A percentile compares a stretch with the other conserved stretches of the same genome.
Evolutionary conservation across 306 rosid genomes (phyloP).

Genomic region (Cicer chorassanicum): DNA sequence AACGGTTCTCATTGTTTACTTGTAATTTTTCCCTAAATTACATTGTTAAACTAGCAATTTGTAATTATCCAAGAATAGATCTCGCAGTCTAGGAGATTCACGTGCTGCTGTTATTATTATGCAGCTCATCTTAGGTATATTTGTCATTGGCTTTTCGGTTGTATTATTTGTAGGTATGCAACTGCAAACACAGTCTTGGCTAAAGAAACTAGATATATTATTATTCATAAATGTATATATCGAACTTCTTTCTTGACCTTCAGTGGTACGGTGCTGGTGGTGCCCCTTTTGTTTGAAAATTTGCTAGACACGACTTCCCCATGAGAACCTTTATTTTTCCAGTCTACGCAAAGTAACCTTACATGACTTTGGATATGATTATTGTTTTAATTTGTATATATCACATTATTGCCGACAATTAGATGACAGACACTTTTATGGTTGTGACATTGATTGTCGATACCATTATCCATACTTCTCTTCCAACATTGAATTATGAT

Average conservation of each 20-base stretch:
- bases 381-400: not conserved
- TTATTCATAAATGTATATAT: conserved; percentile 28
- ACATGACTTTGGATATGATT: not conserved
- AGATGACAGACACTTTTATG: not conserved
- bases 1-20: conserved; percentile 26
- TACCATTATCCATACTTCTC: not conserved
- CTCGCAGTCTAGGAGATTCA: conserved; percentile 14
- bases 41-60: conserved; percentile 25
- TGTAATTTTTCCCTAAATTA: not conserved
- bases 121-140: conserved; percentile 32
- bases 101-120: conserved; percentile 34
- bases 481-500: not conserved
- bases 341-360: not conserved
- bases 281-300: not conserved
- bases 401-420: not conserved
- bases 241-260: not conserved
- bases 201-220: not conserved
- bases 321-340: not conserved
- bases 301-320: not conserved
- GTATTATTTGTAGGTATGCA: conserved; percentile 40
- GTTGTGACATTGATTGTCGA: not conserved
- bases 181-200: conserved; percentile 28
- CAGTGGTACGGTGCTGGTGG: not conserved
- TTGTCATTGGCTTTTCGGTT: not conserved
- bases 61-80: conserved; percentile 41